phyloP scores from a whole-genome alignment of 2,329 filamentous ascomycete genomes.

The Trichoderma atrobrunneum region DNA sequence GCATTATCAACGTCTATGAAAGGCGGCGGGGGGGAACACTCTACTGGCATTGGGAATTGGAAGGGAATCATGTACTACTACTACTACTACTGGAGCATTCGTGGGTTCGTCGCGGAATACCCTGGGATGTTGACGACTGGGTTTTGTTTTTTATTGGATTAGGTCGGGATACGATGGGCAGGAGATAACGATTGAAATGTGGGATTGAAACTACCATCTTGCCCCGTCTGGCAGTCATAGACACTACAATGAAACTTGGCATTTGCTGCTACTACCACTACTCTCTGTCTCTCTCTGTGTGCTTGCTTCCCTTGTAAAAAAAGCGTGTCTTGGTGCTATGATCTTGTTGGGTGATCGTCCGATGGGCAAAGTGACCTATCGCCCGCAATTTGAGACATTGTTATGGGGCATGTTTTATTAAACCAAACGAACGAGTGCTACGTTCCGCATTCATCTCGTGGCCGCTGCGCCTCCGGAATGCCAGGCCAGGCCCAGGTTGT shows the following conservation, averaged over 20 bases:
- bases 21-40: background rate
- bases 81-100: slow-evolving; percentile 16
- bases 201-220: slow-evolving; percentile 12
- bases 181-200: slow-evolving; percentile 19
- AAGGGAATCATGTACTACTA: slow-evolving; percentile 12
- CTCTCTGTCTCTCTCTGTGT: background rate
- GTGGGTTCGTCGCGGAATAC: slow-evolving; percentile 19
- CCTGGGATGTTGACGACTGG: slow-evolving; percentile 20
- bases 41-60: slow-evolving; percentile 15
- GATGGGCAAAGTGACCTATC: slow-evolving; percentile 20
- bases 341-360: slow-evolving; percentile 18
- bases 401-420: slow-evolving; percentile 18
- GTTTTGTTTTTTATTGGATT: background rate
- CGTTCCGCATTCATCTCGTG: slow-evolving; percentile 14
- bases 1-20: slow-evolving; percentile 13
- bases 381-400: slow-evolving; percentile 17
- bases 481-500: background rate
- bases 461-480: slow-evolving; percentile 13
- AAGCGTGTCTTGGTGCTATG: background rate
- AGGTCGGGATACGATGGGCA: slow-evolving; percentile 7
- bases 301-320: background rate
- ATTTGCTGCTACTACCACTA: background rate
- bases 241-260: slow-evolving; percentile 14
- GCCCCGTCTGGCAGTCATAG: slow-evolving; percentile 12
- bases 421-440: slow-evolving; percentile 6